phyloP scores from a whole-genome alignment of 2,329 filamentous ascomycete genomes.

The Tolypocladium endophyticum region DNA sequence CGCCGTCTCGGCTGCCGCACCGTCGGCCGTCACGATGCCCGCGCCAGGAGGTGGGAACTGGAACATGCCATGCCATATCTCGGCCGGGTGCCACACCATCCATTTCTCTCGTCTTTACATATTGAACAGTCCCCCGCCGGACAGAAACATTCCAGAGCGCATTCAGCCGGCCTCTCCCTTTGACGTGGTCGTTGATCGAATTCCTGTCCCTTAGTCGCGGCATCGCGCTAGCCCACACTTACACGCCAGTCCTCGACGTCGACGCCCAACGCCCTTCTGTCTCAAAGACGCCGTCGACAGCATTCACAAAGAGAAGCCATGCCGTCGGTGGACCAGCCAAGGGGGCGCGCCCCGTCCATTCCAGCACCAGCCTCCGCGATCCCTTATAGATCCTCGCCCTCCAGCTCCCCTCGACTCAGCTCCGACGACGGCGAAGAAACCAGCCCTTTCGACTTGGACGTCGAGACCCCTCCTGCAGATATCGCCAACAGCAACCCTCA shows the following conservation, averaged over 20 bases:
- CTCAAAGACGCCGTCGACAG: background rate
- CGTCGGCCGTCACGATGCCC: background rate
- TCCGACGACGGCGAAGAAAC: background rate
- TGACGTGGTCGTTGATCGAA: conserved; percentile 5
- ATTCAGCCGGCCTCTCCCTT: conserved; percentile 5
- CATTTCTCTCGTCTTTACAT: conserved; percentile 1
- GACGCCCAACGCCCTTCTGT: background rate
- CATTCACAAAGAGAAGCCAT: conserved; percentile 2
- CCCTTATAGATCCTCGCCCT: conserved; percentile 10
- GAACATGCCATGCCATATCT: conserved; percentile 2
- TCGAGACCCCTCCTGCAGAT: background rate
- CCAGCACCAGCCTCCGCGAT: conserved; percentile 4
- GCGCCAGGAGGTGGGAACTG: conserved; percentile 2
- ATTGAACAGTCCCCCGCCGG: background rate
- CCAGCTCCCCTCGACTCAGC: conserved; percentile 6
- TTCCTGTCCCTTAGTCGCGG: conserved; percentile 6
- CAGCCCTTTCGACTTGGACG: background rate
- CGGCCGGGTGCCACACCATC: background rate
- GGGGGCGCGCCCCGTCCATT: conserved; percentile 8
- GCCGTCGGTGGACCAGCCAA: conserved; percentile 6
- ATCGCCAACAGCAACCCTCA: background rate
- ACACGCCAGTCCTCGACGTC: conserved; percentile 1
- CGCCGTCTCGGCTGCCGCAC: background rate
- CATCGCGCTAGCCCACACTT: conserved; percentile 1
- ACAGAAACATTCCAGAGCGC: conserved; percentile 6